Conservation (phyloP, 2,329 filamentous ascomycete species). For the Venturiaceae sp. region DNA sequence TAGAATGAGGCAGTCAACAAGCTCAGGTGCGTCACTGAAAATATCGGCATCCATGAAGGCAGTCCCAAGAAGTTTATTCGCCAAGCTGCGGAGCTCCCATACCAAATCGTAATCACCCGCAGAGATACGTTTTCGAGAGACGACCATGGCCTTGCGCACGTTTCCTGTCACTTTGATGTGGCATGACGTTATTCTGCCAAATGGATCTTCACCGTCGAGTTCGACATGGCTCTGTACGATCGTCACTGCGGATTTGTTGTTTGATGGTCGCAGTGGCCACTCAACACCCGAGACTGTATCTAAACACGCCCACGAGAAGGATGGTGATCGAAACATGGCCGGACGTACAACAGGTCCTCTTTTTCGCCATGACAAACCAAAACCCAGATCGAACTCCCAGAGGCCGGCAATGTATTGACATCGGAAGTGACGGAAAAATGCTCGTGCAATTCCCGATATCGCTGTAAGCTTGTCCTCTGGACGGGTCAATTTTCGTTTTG, state of each 20-base stretch:
- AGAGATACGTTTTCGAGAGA: conserved; percentile 2
- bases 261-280: conserved; percentile 4
- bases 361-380: conserved; percentile 6
- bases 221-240: conserved; percentile 4
- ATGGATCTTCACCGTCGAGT: conserved; percentile 2
- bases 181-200: conserved; percentile 4
- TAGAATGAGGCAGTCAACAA: conserved; percentile 7
- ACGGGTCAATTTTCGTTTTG: conserved; percentile 6
- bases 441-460: conserved; percentile 8
- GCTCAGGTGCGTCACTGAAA: neutral
- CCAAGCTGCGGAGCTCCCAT: conserved; percentile 5
- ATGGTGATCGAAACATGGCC: conserved; percentile 3
- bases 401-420: conserved; percentile 7
- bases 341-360: conserved; percentile 1
- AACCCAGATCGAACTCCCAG: conserved; percentile 4
- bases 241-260: neutral
- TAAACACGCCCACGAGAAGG: conserved; percentile 7
- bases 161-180: neutral
- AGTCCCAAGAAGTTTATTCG: conserved; percentile 6
- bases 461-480: conserved; percentile 8
- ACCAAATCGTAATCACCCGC: conserved; percentile 2
- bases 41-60: conserved; percentile 9
- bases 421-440: conserved; percentile 7
- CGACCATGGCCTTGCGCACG: neutral
- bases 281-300: conserved; percentile 5